These are phyloP conservation scores for Wickerhamiella kazuoi DNA, from an alignment of 805 yeast genomes.

Conservation along the genomic window DNA sequence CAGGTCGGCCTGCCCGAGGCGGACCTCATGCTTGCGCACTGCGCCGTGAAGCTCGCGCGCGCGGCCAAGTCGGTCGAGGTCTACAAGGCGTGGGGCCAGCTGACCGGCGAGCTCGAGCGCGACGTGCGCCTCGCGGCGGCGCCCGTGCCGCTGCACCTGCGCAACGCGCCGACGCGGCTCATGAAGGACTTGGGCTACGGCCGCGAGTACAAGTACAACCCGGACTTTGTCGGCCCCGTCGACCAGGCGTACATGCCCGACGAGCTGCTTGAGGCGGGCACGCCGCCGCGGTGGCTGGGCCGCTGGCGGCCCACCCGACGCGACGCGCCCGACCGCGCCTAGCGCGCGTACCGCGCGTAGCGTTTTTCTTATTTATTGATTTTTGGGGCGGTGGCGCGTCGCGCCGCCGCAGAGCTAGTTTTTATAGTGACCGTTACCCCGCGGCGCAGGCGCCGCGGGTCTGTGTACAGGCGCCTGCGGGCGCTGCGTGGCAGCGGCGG, in stretches of 20 bases:
- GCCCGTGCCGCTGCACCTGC: slow-evolving; percentile 47
- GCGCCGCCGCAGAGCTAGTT: background rate
- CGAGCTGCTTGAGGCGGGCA: slow-evolving; percentile 16
- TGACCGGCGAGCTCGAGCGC: slow-evolving; percentile 39
- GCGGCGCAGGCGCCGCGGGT: no score
- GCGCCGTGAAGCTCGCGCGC: slow-evolving; percentile 74
- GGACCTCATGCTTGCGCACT: slow-evolving; percentile 73
- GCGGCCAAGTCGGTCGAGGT: slow-evolving; percentile 78
- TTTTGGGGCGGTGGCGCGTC: slow-evolving; percentile 8
- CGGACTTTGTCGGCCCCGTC: slow-evolving; percentile 60
- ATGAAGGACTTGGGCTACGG: slow-evolving; percentile 84
- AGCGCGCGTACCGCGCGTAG: no score
- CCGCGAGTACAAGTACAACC: slow-evolving; percentile 75
- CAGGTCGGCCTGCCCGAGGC: slow-evolving; percentile 92
- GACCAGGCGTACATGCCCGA: slow-evolving; percentile 53
- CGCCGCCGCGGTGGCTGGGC: slow-evolving; percentile 2
- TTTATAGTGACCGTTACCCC: no score
- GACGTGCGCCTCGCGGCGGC: slow-evolving; percentile 45
- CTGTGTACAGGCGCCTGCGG: no score
- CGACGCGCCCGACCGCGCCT: background rate
- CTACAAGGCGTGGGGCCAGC: slow-evolving; percentile 57
- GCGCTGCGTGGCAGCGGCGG: no score
- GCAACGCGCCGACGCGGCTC: slow-evolving; percentile 86
- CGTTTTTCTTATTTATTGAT: no score
- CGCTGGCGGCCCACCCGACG: slow-evolving; percentile 1